Conservation (phyloP, 306 rosid species). For the Vigna trinervia region DNA sequence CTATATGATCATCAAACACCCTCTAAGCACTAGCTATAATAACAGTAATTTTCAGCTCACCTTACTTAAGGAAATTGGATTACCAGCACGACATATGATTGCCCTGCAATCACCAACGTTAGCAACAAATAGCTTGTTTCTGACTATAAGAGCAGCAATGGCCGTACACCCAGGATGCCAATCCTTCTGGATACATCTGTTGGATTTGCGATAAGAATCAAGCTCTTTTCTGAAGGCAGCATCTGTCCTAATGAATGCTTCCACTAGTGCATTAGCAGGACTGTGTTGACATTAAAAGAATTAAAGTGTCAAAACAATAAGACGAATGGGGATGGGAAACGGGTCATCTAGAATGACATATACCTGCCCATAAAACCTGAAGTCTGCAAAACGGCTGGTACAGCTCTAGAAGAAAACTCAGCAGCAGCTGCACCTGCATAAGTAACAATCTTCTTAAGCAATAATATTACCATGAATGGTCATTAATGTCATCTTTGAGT, state of each 20-base stretch:
- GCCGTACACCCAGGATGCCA: slow-evolving; percentile 99
- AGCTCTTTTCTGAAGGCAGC: slow-evolving; percentile 80
- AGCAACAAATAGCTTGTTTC: slow-evolving; percentile 82
- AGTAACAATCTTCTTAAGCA: slow-evolving; percentile 28
- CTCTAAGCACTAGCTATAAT: background rate
- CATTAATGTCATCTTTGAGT: slow-evolving; percentile 52
- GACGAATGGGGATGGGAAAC: background rate
- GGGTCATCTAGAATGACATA: slow-evolving; percentile 30
- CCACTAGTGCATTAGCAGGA: slow-evolving; percentile 71
- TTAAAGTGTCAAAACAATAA: slow-evolving; percentile 17
- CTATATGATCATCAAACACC: background rate
- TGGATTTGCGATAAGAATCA: slow-evolving; percentile 69
- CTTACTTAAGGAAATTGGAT: slow-evolving; percentile 77
- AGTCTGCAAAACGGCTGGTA: slow-evolving; percentile 76
- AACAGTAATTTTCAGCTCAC: slow-evolving; percentile 50
- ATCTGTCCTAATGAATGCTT: slow-evolving; percentile 83
- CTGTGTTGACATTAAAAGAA: slow-evolving; percentile 51
- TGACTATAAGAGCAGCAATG: slow-evolving; percentile 65
- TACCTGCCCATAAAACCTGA: slow-evolving; percentile 59
- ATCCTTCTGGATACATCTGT: slow-evolving; percentile 70
- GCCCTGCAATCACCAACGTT: slow-evolving; percentile 94
- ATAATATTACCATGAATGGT: slow-evolving; percentile 12
- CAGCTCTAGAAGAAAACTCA: slow-evolving; percentile 80
- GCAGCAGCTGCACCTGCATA: slow-evolving; percentile 94
- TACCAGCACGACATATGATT: slow-evolving; percentile 79